These are phyloP conservation scores for Ceriops decandra DNA, from an alignment of 345 rosid genomes.

Conservation along the genomic window DNA sequence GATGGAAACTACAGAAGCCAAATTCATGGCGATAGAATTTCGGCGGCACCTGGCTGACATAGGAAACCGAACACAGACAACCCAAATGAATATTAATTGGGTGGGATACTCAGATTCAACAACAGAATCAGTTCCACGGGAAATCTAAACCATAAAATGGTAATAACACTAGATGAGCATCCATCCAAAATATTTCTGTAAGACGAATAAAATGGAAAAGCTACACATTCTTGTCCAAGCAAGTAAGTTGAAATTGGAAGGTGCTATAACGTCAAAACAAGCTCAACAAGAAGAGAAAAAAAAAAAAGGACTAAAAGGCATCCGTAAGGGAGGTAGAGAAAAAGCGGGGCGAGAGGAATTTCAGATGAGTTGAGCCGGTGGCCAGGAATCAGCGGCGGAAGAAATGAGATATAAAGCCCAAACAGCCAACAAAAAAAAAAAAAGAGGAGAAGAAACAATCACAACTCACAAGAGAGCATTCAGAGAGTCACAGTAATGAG, in stretches of 20 bases:
- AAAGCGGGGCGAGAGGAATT: conserved; percentile 5
- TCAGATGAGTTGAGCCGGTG: too few relatives aligned
- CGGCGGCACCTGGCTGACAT: conserved; percentile 27
- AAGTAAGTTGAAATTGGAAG: not conserved
- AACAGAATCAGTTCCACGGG: not conserved
- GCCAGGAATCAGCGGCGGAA: conserved; percentile 20
- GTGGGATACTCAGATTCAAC: not conserved
- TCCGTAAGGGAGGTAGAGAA: not conserved
- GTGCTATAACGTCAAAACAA: not conserved
- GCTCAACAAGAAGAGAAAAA: too few relatives aligned
- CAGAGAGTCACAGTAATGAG: too few relatives aligned
- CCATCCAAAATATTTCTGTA: not conserved
- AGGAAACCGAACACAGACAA: conserved; percentile 3
- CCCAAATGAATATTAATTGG: not conserved
- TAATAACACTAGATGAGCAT: not conserved
- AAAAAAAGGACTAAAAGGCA: too few relatives aligned
- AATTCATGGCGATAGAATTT: conserved; percentile 37
- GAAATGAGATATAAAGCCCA: conserved; percentile 14
- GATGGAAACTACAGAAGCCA: conserved; percentile 38
- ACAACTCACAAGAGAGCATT: too few relatives aligned
- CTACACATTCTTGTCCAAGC: not conserved
- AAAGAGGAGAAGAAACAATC: too few relatives aligned
- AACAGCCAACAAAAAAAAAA: not conserved
- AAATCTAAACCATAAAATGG: not conserved
- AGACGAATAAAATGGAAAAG: not conserved